Evolutionary conservation across 768 basidiomycete species (phyloP), one percentile per base, ranked within the genome.

Genomic region (Leccinum rimulosum): DNA sequence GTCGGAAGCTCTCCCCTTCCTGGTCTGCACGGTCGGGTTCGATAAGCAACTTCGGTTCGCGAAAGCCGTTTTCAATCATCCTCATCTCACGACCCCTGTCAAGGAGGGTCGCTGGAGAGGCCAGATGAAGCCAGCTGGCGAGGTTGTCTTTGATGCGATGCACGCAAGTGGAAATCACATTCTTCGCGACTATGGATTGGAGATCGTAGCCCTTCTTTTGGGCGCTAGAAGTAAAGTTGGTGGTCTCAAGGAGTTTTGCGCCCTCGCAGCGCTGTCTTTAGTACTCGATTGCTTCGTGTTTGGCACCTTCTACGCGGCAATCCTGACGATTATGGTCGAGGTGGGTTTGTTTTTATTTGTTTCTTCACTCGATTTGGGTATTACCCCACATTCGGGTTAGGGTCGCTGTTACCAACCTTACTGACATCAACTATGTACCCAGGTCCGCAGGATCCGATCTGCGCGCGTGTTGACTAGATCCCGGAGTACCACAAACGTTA

Each of bases 21-120:
- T 98, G 51, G 95, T 99, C 36, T 96, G 96, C 73, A 97, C 95
- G 2, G 87, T 99, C 60, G 96, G 96, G 7, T 99, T 98, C 73
- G 97, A 99, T 76, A 98, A 99, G 73, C 96, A 95, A 0, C 86
- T 96, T 50, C 84, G 92, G 7, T 86, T 99, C 27, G 95, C 95
- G 3, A 82, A 88, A 12, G 89, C 94, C 2, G 91, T 98, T 15
- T 93, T 98, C 75, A 82, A 84, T 30, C 91, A 95, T 65, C 91
- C 90, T 2, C 83, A 89, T 51, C 74, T 86, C 28, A 66, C 68
- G n/a, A 64, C 68, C 36, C 75, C 80, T 19, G 72, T 72, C 51
- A 71, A 52, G 70, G 77, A 54, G 71, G 81, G 58, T 28, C 70
- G 75, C 22, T 76, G 76, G 61, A 64, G 75, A 48, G 74, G 79